These are phyloP conservation scores for Eutrema japonicum DNA, from an alignment of 345 rosid genomes.

Conservation along the genomic window DNA sequence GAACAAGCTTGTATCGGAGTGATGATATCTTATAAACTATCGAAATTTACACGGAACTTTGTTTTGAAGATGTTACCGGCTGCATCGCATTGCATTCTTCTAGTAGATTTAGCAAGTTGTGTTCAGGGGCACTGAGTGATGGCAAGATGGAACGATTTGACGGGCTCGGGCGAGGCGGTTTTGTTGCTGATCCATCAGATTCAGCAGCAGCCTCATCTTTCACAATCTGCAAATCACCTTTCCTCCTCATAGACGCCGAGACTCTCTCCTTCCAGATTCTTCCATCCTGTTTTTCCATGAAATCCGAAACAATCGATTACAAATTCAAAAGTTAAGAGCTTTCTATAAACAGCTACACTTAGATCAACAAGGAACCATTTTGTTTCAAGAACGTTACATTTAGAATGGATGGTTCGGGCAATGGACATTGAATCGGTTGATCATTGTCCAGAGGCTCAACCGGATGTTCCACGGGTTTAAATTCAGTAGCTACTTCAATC, in stretches of 20 bases:
- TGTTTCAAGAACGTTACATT: conserved; percentile 56
- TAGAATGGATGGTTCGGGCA: conserved; percentile 90
- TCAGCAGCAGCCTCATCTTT: conserved; percentile 62
- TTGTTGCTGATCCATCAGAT: conserved; percentile 43
- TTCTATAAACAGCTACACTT: not conserved
- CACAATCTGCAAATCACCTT: conserved; percentile 65
- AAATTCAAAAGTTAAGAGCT: conserved; percentile 8
- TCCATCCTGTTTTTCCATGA: conserved; percentile 65
- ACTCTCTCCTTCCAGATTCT: conserved; percentile 94
- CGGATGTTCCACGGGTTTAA: conserved; percentile 95
- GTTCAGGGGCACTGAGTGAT: conserved; percentile 90
- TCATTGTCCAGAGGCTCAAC: conserved; percentile 81
- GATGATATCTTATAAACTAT: conserved; percentile 37
- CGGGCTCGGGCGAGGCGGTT: conserved; percentile 49
- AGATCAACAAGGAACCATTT: not conserved
- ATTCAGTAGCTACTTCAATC: conserved; percentile 79
- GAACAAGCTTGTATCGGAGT: conserved; percentile 27
- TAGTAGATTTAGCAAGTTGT: conserved; percentile 74
- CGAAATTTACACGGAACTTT: not conserved
- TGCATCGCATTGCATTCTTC: conserved; percentile 78
- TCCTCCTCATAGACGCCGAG: conserved; percentile 61
- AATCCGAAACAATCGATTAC: not conserved
- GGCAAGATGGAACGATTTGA: conserved; percentile 71
- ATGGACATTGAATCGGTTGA: conserved; percentile 82
- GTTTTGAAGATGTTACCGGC: conserved; percentile 51